Evolutionary conservation across 345 rosid genomes (phyloP), one percentile per base, ranked within the genome.

Genomic region (Isatis tinctoria): DNA sequence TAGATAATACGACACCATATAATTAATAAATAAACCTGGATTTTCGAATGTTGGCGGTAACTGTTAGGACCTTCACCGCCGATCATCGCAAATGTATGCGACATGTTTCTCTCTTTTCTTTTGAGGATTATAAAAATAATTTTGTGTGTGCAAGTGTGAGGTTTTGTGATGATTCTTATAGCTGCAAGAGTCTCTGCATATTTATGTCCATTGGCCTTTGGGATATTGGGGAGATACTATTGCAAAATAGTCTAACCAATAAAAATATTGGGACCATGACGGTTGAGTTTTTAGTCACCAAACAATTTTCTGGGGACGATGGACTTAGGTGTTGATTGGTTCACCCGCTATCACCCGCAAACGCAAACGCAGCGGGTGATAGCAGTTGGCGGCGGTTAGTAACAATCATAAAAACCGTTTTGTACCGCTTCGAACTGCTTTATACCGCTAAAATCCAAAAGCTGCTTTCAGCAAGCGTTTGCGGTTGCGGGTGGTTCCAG

Each of bases 21-120:
- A 40, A 40, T 18, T 18, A 49, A 11, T 39, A 44, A 64, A 28
- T 1, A 8, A 45, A 73, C 71, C 77, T 73, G 65, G 37, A 10
- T 56, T 56, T 56, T 65, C 3, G 65, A 73, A 24, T 73, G 71
- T 56, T 73, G 20, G 12, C 8, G 27, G 71, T 73, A 65, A 36
- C 72, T 73, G n/a, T 56, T 10, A 13, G 58, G 71, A 65, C 65
- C 71, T 33, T 65, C 65, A 63, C 77, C 71, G 1, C 71, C 49
- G 16, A 44, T 36, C 77, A 73, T 65, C 2, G 65, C n/a, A 39
- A 43, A 56, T 44, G 77, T 7, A 54, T 12, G 32, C 22, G 77
- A 56, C 77, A 73, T 73, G 14, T 41, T 54, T 54, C 20, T 27
- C 32, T 54, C 10, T 30, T 30, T 3, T 39, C 5, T 32, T 73